Evolutionary conservation across 208 protist genomes (phyloP).

Genomic region (Trypanosoma boissoni): DNA sequence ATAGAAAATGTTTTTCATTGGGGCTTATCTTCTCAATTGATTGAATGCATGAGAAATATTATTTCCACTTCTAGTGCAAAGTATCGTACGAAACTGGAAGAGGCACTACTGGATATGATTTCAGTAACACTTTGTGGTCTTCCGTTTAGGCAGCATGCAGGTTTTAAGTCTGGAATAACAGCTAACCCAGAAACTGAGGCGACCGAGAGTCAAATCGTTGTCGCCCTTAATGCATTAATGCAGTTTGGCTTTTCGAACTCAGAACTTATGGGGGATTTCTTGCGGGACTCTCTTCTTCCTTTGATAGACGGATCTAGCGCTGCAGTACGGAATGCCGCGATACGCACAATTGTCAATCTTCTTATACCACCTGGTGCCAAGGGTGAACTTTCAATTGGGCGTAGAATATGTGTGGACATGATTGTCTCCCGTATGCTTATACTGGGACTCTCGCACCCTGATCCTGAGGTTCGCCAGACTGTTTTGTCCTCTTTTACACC

Average conservation of each 20-base stretch:
- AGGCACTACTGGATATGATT: conserved; percentile 86
- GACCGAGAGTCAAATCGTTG: conserved; percentile 63
- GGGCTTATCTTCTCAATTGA: conserved; percentile 80
- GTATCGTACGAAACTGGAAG: conserved; percentile 70
- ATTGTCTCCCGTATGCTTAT: conserved; percentile 82
- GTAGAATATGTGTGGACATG: conserved; percentile 83
- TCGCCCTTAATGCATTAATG: conserved; percentile 80
- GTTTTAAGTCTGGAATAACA: conserved; percentile 14
- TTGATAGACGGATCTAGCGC: conserved; percentile 76
- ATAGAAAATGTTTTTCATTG: conserved; percentile 79
- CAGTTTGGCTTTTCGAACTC: conserved; percentile 89
- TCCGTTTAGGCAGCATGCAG: conserved; percentile 71
- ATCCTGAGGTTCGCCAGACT: conserved; percentile 57
- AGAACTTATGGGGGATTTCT: conserved; percentile 86
- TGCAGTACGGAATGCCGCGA: conserved; percentile 72
- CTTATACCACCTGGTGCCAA: conserved; percentile 72
- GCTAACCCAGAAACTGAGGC: conserved; percentile 31
- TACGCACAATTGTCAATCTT: conserved; percentile 77
- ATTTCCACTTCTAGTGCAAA: conserved; percentile 51
- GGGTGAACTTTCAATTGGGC: conserved; percentile 69
- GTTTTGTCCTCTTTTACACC: conserved; percentile 74
- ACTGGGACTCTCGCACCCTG: conserved; percentile 68
- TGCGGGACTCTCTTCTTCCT: conserved; percentile 82
- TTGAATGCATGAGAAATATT: conserved; percentile 81
- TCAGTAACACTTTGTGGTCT: conserved; percentile 85